Evolutionary conservation across 176 grass and related monocot species (phyloP), one percentile per base, ranked within the genome.

Genomic region (Dactylis glomerata): DNA sequence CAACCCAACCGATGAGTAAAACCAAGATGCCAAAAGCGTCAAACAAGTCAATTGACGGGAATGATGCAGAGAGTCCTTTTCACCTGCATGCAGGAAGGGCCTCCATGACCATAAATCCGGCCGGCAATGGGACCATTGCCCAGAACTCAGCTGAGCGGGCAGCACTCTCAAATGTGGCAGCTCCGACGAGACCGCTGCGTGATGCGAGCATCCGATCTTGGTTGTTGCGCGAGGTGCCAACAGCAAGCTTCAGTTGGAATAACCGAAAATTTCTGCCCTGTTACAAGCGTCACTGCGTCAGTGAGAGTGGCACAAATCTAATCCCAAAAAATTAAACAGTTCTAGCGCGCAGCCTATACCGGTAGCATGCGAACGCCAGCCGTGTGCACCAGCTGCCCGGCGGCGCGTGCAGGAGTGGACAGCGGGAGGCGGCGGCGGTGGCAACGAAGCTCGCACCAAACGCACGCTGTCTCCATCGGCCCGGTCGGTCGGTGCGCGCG

Each of bases 401-500:
- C 61, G 28, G 59, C 62, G 61, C 24, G 34, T 32, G 58, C 58
- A 30, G 44, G 28, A 12, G 6, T 7, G 55, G 26, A 62, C 58
- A 30, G 58, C 58, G 47, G 51, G 20, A 20, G 17, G 27, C 36
- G 47, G 61, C 37, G 52, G 69, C 41, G 9, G n/a, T 36, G 10
- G 40, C 57, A 23, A 47, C n/a, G 32, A n/a, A 41, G 30, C 75
- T 42, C 50, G 51, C 84, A 81, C 55, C 77, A 81, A 81, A 37
- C 78, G 78, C 45, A 37, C 78, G 78, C 45, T 82, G 69, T 75
- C 58, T 30, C 78, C 78, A 15, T 75, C 77, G 45, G 19, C n/a
- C 17, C 47, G 65, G 81, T 41, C 67, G 23, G 73, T 0, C 31
- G 73, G 49, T 56, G 73, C 26, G 28, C 8, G 28, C 16, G 71